phyloP scores from a whole-genome alignment of 2,329 filamentous ascomycete genomes.

The Sclerotinia minor region DNA sequence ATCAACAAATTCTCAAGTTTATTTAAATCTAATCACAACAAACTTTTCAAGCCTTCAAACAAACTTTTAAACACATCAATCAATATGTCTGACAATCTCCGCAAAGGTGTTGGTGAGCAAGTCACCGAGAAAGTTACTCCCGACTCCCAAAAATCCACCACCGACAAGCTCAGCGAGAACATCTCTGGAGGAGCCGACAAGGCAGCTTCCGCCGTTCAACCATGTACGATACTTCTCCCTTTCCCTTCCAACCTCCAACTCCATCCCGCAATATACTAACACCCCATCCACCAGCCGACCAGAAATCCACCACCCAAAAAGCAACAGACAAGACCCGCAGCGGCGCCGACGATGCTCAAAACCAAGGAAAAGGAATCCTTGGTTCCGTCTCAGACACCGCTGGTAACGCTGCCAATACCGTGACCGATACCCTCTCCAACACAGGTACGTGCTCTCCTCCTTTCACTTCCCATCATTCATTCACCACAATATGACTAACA shows the following conservation, averaged over 20 bases:
- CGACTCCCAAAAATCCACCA: constrained; percentile 54
- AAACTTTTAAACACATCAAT: background rate
- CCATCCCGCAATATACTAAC: background rate
- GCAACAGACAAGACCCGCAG: constrained; percentile 47
- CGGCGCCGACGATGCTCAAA: constrained; percentile 45
- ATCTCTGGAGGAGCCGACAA: constrained; percentile 49
- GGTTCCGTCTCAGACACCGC: constrained; percentile 46
- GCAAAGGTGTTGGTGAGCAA: constrained; percentile 53
- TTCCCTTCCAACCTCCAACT: constrained; percentile 10
- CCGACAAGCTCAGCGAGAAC: constrained; percentile 45
- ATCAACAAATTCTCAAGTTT: constrained; percentile 1
- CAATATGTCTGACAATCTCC: constrained; percentile 35
- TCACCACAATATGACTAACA: background rate
- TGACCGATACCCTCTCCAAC: constrained; percentile 25
- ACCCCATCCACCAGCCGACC: constrained; percentile 30
- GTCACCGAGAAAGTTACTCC: constrained; percentile 52
- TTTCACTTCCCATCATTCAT: too few relatives aligned
- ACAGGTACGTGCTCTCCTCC: background rate
- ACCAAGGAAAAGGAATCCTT: constrained; percentile 45
- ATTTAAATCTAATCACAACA: background rate
- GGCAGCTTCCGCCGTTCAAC: constrained; percentile 49
- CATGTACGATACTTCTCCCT: constrained; percentile 43
- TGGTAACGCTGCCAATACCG: constrained; percentile 36
- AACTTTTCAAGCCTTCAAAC: background rate
- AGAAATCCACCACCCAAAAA: constrained; percentile 52